Evolutionary conservation across 1,139 yeast genomes (phyloP), one percentile per base, ranked within the genome.

Genomic region (Yamadazyma blattariae): DNA sequence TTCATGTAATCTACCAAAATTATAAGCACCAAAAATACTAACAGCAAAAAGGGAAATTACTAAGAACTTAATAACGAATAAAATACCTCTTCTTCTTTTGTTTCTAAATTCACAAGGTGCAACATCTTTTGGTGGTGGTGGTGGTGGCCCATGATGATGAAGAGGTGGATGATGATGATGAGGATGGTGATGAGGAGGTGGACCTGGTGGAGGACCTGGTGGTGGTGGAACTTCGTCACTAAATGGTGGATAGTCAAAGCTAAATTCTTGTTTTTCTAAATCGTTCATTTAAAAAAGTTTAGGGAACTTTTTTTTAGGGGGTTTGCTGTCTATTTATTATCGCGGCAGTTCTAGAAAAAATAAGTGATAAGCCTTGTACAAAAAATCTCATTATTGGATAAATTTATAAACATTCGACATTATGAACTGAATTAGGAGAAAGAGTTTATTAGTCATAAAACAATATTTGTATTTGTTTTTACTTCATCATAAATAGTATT

Each of bases 201-300:
- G 33, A 24, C 11, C 27, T n/a, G 24, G 31, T 16, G 27, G 24
- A n/a, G 12, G 67, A 40, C 13, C 30, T 24, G 29, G 29, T 26
- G 28, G 12, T 5, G 28, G 28, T 26, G 28, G 20, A n/a, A n/a
- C n/a, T n/a, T n/a, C n/a, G n/a, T n/a, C n/a, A n/a, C n/a, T n/a
- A n/a, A n/a, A n/a, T 15, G n/a, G 28, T 17, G 19, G 29, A 11
- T 21, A 21, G 8, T n/a, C n/a, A n/a, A n/a, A n/a, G n/a, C n/a
- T n/a, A n/a, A 15, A 25, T 6, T 12, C 15, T 34, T 34, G 36
- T 23, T 34, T 34, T 25, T 34, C 36, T 29, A 34, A 34, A 21
- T 33, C 35, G 12, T n/a, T 24, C 17, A 25, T 25, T 25, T 23
- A 11, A n/a, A n/a, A 13, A 12, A 12, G 24, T 10, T 10, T 12